phyloP scores from a whole-genome alignment of 1,284 basidiomycete genomes.

The Sporisorium graminicola region DNA sequence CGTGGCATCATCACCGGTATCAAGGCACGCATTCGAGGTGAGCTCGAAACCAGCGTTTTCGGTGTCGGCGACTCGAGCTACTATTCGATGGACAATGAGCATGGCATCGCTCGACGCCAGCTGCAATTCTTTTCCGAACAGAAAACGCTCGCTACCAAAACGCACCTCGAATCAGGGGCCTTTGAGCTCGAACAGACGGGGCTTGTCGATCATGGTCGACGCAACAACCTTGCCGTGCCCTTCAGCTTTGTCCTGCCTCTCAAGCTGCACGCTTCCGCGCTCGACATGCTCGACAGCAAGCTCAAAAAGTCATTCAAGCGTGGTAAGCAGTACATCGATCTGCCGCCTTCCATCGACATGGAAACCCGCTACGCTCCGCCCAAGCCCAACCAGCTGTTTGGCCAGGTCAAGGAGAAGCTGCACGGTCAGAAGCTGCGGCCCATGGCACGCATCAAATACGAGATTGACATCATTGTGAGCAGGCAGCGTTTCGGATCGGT shows the following conservation, averaged over 20 bases:
- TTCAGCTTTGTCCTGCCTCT: conserved; percentile 51
- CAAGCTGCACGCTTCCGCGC: conserved; percentile 48
- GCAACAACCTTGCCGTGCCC: conserved; percentile 53
- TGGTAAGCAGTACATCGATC: conserved; percentile 51
- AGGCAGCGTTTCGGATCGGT: conserved; percentile 41
- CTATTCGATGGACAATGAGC: conserved; percentile 48
- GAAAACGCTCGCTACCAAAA: conserved; percentile 39
- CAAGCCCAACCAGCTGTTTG: conserved; percentile 39
- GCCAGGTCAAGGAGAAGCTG: conserved; percentile 38
- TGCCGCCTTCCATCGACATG: conserved; percentile 49
- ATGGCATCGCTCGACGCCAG: conserved; percentile 51
- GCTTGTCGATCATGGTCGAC: conserved; percentile 45
- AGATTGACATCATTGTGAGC: conserved; percentile 54
- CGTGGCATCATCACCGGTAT: conserved; percentile 48
- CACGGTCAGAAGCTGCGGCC: conserved; percentile 48
- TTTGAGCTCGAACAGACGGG: conserved; percentile 47
- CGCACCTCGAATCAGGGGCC: conserved; percentile 37
- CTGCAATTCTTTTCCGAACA: conserved; percentile 51
- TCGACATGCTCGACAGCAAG: conserved; percentile 53
- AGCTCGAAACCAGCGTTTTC: conserved; percentile 51
- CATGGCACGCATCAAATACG: conserved; percentile 54
- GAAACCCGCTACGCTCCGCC: conserved; percentile 51
- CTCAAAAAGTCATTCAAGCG: conserved; percentile 49
- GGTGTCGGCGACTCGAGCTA: conserved; percentile 54
- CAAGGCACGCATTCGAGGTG: conserved; percentile 51